These are phyloP conservation scores for Saccharomycopsis phalli DNA, from an alignment of 1,139 yeast genomes.

Conservation along the genomic window DNA sequence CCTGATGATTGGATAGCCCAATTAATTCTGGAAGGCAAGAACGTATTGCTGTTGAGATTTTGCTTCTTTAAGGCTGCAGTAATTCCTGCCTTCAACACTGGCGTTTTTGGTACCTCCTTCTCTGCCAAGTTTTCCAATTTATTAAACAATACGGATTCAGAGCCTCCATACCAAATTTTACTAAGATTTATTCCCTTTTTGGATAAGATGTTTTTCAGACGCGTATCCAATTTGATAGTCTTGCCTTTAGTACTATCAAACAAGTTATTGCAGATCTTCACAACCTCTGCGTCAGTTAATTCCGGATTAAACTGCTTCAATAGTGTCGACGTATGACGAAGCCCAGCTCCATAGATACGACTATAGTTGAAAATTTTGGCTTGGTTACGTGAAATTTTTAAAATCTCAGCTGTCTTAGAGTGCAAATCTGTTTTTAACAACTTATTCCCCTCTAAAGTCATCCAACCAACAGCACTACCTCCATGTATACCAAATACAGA, in stretches of 20 bases:
- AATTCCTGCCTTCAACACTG: constrained; percentile 88
- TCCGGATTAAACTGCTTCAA: constrained; percentile 74
- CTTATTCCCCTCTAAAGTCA: constrained; percentile 96
- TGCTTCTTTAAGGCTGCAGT: constrained; percentile 70
- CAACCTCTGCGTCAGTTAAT: constrained; percentile 61
- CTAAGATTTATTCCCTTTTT: constrained; percentile 26
- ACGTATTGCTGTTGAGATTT: constrained; percentile 58
- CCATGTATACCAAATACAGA: constrained; percentile 86
- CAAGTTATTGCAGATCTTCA: constrained; percentile 53
- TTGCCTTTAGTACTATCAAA: constrained; percentile 82
- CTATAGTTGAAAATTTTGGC: constrained; percentile 97
- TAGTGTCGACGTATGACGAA: constrained; percentile 74
- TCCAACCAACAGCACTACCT: constrained; percentile 97
- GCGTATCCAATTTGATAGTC: constrained; percentile 28
- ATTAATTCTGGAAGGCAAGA: constrained; percentile 83
- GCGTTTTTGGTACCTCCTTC: constrained; percentile 77
- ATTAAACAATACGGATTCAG: constrained; percentile 88
- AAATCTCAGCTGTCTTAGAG: constrained; percentile 82
- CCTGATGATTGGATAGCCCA: constrained; percentile 99
- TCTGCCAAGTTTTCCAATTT: constrained; percentile 81
- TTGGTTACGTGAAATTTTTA: constrained; percentile 84
- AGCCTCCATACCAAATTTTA: constrained; percentile 78
- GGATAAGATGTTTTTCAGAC: constrained; percentile 26
- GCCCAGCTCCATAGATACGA: constrained; percentile 95
- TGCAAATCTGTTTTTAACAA: constrained; percentile 87